phyloP scores from a whole-genome alignment of 73 alveolate genomes.

The Paramecium primaurelia region DNA sequence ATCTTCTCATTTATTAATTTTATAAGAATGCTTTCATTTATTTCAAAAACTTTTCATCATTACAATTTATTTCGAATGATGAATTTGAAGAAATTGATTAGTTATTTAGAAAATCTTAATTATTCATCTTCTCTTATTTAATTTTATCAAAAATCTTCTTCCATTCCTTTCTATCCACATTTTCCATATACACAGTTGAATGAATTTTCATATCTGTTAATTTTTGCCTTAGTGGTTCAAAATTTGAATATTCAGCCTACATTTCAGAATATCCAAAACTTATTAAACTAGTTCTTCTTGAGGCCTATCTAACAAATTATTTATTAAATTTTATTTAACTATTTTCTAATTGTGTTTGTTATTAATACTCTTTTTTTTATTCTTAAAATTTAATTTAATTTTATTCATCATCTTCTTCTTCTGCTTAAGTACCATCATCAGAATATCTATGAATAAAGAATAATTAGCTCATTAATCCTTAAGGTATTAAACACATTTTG shows the following conservation, averaged over 20 bases:
- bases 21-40: background rate
- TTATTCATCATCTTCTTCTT: background rate
- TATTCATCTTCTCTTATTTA: background rate
- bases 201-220: background rate
- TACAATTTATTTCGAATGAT: background rate
- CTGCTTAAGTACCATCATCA: background rate
- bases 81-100: background rate
- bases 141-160: background rate
- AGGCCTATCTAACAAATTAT: background rate
- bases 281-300: background rate
- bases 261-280: constrained; percentile 21
- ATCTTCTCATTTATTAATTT: background rate
- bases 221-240: background rate
- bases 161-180: background rate
- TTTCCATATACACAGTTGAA: background rate
- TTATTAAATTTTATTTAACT: background rate
- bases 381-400: background rate
- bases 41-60: background rate
- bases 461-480: background rate
- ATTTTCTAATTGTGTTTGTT: background rate
- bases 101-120: background rate
- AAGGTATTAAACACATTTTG: background rate
- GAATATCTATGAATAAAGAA: background rate
- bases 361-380: background rate
- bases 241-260: background rate